Evolutionary conservation across 2,329 filamentous ascomycete genomes (phyloP), one percentile per base, ranked within the genome.

Genomic region (Aspergillus proliferans): DNA sequence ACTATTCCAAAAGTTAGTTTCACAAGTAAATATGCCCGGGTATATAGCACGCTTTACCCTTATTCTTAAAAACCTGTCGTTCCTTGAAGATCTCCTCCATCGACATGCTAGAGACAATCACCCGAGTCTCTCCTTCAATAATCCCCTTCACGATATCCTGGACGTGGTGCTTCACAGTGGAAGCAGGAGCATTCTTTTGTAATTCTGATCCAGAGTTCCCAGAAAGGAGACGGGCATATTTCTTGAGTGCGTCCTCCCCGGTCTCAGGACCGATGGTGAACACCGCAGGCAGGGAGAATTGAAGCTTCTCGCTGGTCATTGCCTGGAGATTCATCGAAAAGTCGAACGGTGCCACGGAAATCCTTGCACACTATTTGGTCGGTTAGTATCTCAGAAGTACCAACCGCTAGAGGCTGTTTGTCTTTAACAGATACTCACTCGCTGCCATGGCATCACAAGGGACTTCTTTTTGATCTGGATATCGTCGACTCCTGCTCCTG

Each of bases 11-110:
- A 33, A 10, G 15, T 44, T n/a, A 47, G 46, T 9, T 12, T 30
- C 26, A 30, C 38, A 22, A 12, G 10, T 15, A 19, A 40, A 40
- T 4, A 14, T 12, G 4, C 19, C 10, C 18, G 4, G 12, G 3
- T 7, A 12, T 12, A 40, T 5, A 22, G 18, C 18, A 21, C 5
- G 9, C 38, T 40, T 21, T 40, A 56, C 81, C 77, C 56, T 86
- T 83, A 57, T 78, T 80, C 74, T 92, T 88, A 75, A 90, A 90
- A 40, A 86, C 75, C 57, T 87, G 84, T 30, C 87, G 77, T 69
- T 88, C 84, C 52, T 83, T 85, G 68, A 91, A 91, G 51, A 94
- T 87, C 69, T 93, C 88, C 65, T 92, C 88, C 86, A 93, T 92
- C n/a, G 87, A 91, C 87, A 94, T 92, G 58, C 82, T 85, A 0